phyloP scores from a whole-genome alignment of 306 rosid genomes.

The Corylus heterophylla region DNA sequence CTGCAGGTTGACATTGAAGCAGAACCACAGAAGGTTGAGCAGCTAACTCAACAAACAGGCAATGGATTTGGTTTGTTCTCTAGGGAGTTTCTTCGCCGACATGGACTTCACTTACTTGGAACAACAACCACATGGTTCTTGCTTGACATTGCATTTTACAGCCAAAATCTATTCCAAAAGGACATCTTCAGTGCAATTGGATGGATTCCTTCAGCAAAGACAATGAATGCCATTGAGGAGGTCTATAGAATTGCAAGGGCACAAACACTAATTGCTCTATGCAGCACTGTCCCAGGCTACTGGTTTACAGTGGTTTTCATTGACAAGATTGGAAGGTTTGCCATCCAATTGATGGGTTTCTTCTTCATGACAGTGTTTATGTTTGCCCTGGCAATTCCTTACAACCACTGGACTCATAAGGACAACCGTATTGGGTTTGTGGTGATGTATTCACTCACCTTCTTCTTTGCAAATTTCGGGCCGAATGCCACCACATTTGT shows the following conservation, averaged over 20 bases:
- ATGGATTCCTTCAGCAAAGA: slow-evolving; percentile 65
- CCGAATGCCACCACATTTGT: slow-evolving; percentile 83
- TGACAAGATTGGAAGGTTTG: slow-evolving; percentile 68
- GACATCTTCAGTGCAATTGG: slow-evolving; percentile 74
- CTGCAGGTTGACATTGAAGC: slow-evolving; percentile 54
- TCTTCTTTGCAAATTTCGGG: slow-evolving; percentile 79
- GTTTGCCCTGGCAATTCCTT: slow-evolving; percentile 80
- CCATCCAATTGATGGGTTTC: slow-evolving; percentile 74
- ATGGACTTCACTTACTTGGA: slow-evolving; percentile 70
- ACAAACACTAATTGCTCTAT: slow-evolving; percentile 72
- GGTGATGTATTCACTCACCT: slow-evolving; percentile 56
- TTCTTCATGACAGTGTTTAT: slow-evolving; percentile 80
- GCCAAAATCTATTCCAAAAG: slow-evolving; percentile 74
- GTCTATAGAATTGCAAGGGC: slow-evolving; percentile 62
- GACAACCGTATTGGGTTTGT: slow-evolving; percentile 62
- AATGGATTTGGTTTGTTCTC: slow-evolving; percentile 54
- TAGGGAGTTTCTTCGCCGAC: slow-evolving; percentile 50
- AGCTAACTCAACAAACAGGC: neutral
- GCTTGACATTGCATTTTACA: slow-evolving; percentile 72
- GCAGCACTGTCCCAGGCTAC: slow-evolving; percentile 81
- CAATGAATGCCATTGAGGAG: slow-evolving; percentile 72
- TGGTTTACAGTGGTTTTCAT: slow-evolving; percentile 75
- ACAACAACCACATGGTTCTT: slow-evolving; percentile 73
- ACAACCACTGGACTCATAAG: slow-evolving; percentile 62
- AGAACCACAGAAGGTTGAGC: slow-evolving; percentile 24